Evolutionary conservation across 2,329 filamentous ascomycete genomes (phyloP).

Genomic region (Ascochyta pisi): DNA sequence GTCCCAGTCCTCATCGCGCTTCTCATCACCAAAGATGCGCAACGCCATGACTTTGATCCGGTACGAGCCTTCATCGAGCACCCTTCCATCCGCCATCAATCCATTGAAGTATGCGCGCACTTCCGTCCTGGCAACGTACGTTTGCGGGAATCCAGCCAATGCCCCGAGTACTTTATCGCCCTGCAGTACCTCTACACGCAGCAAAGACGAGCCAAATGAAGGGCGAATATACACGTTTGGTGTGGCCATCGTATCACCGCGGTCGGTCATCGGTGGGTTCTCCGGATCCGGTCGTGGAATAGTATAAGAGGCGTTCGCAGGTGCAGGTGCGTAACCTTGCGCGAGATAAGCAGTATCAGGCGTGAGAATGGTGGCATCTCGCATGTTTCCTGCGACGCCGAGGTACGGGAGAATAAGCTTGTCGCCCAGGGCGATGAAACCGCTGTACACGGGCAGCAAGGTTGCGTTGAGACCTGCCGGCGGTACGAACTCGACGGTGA

Average conservation of each 20-base stretch:
- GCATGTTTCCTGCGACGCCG: constrained; percentile 29
- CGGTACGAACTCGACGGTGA: constrained; percentile 27
- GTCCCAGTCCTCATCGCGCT: too few relatives aligned
- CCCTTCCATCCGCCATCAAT: constrained; percentile 20
- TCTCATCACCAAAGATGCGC: too few relatives aligned
- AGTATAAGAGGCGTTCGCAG: too few relatives aligned
- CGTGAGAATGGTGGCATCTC: constrained; percentile 10
- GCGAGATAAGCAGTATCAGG: constrained; percentile 19
- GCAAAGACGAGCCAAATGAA: too few relatives aligned
- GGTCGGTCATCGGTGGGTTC: too few relatives aligned
- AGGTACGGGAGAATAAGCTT: constrained; percentile 28
- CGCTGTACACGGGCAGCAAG: constrained; percentile 31
- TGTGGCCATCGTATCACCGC: too few relatives aligned
- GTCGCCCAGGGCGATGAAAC: constrained; percentile 24
- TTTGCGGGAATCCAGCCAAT: constrained; percentile 6
- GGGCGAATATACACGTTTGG: too few relatives aligned
- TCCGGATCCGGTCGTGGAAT: too few relatives aligned
- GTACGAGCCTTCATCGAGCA: constrained; percentile 12
- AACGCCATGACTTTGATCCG: too few relatives aligned
- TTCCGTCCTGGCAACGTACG: constrained; percentile 9
- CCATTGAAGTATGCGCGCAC: constrained; percentile 21
- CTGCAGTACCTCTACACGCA: too few relatives aligned
- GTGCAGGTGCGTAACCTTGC: constrained; percentile 2
- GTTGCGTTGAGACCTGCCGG: constrained; percentile 28
- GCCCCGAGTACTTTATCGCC: too few relatives aligned